A percentile compares a stretch with the other conserved stretches of the same genome.
Conservation (phyloP, 305 asterid species). For the Fraxinus sp. region DNA sequence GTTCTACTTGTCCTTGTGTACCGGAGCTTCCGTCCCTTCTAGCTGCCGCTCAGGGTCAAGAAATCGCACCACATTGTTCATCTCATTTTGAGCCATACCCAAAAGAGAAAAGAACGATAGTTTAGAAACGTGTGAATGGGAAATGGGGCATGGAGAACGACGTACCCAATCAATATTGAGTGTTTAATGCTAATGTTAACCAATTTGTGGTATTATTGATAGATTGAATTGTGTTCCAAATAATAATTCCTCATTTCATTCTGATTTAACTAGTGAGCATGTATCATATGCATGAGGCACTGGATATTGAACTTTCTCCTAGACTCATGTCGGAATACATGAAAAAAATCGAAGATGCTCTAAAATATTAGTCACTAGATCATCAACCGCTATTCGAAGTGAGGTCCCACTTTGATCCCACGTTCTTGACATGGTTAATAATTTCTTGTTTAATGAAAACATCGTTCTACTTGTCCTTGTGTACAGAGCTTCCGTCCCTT, state of each 20-base stretch:
- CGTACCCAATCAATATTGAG: no score
- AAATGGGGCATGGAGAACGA: no score
- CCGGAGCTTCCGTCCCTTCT: not conserved
- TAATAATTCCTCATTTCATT: no score
- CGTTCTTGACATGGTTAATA: not conserved
- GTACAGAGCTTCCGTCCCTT: not conserved
- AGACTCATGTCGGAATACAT: not conserved
- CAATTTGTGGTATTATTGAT: no score
- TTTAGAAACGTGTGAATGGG: no score
- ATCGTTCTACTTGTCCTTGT: not conserved
- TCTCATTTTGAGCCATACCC: no score
- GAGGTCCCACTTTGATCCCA: not conserved
- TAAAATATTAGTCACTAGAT: not conserved
- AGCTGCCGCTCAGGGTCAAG: not conserved
- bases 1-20: not conserved
- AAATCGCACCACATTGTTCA: not conserved
- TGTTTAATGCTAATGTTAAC: no score
- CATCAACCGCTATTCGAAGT: not conserved
- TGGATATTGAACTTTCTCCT: not conserved
- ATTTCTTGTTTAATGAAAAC: not conserved
- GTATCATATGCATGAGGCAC: no score
- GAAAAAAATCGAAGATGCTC: not conserved
- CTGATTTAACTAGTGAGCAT: no score
- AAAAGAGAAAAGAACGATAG: no score
- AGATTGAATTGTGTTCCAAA: no score